Evolutionary conservation across 495 filamentous ascomycete genomes (phyloP).

Genomic region (Penicillium lagena): DNA sequence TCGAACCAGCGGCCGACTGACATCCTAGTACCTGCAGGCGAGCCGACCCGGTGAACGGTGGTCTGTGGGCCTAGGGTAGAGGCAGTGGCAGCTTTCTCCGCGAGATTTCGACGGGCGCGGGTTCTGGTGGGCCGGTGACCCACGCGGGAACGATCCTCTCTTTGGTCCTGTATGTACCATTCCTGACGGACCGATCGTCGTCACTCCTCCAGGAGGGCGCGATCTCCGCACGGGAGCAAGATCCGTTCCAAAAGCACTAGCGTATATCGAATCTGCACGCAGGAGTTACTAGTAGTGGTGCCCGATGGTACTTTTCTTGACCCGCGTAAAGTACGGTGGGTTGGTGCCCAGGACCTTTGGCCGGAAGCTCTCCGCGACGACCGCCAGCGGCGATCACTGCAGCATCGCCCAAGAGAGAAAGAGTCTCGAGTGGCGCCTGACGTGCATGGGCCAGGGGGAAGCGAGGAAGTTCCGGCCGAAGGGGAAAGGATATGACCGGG

Average conservation of each 20-base stretch:
- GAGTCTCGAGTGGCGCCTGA: too few relatives aligned
- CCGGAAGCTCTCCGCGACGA: too few relatives aligned
- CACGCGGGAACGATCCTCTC: constrained; percentile 9
- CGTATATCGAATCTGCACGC: too few relatives aligned
- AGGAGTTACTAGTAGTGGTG: too few relatives aligned
- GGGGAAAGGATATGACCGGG: background rate
- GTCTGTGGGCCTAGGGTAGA: constrained; percentile 17
- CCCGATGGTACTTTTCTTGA: too few relatives aligned
- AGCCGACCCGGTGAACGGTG: constrained; percentile 30
- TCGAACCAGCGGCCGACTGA: constrained; percentile 12
- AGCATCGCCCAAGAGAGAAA: background rate
- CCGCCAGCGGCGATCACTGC: too few relatives aligned
- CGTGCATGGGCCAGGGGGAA: too few relatives aligned
- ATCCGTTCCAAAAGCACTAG: too few relatives aligned
- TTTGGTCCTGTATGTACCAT: background rate
- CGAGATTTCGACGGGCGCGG: background rate
- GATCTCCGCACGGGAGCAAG: background rate
- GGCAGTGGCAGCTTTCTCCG: constrained; percentile 17
- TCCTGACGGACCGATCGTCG: too few relatives aligned
- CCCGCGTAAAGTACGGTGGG: too few relatives aligned
- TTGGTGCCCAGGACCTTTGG: too few relatives aligned
- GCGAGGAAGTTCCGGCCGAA: background rate
- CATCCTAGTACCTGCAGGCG: constrained; percentile 30
- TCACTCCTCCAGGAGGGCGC: background rate
- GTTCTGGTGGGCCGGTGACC: constrained; percentile 4